Conservation (phyloP, 2,329 filamentous ascomycete genomes). For the Lachnellula occidentalis region DNA sequence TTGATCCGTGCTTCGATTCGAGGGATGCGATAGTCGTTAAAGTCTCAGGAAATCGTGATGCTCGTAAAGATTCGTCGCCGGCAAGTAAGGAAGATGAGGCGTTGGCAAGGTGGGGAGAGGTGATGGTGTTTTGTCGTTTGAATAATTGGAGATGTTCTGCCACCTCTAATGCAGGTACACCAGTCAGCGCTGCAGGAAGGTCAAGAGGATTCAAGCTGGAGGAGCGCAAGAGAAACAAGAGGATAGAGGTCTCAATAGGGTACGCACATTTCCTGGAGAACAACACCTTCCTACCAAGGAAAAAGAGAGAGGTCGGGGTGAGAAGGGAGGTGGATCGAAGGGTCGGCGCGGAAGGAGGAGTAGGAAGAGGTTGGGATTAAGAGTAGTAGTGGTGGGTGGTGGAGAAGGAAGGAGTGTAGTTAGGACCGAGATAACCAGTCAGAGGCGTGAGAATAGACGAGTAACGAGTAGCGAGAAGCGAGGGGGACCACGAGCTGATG, state of each 20-base stretch:
- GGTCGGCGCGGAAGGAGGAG: conserved; percentile 16
- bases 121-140: conserved; percentile 13
- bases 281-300: conserved; percentile 21
- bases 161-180: conserved; percentile 34
- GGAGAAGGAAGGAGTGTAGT: conserved; percentile 2
- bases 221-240: conserved; percentile 4
- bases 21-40: conserved; percentile 22
- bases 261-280: conserved; percentile 19
- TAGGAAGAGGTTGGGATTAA: conserved; percentile 10
- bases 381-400: conserved; percentile 16
- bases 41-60: conserved; percentile 22
- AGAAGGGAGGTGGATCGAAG: conserved; percentile 8
- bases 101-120: background rate
- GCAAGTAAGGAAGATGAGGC: conserved; percentile 1
- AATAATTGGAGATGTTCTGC: conserved; percentile 25
- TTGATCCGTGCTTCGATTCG: conserved; percentile 28
- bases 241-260: conserved; percentile 1
- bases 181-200: conserved; percentile 29
- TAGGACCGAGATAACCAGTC: conserved; percentile 2
- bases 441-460: conserved; percentile 2
- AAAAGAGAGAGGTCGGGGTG: conserved; percentile 26
- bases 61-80: conserved; percentile 19
- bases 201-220: conserved; percentile 24
- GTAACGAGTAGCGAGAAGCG: background rate
- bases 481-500: background rate